Evolutionary conservation across 1,284 basidiomycete genomes (phyloP), one percentile per base, ranked within the genome.

Genomic region (Cryptococcus sp.): DNA sequence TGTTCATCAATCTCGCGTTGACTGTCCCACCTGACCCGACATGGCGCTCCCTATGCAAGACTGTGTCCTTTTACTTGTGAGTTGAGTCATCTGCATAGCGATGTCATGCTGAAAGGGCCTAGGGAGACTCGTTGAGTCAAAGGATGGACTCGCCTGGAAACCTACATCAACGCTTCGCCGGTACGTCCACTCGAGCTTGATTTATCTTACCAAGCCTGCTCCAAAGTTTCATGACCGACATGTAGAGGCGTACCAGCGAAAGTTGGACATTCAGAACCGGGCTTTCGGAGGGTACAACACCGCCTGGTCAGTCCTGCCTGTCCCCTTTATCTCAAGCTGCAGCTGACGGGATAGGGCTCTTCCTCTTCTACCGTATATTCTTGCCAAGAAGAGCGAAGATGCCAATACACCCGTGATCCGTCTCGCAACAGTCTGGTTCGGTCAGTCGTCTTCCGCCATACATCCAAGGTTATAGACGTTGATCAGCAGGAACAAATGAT

Each of bases 341-440:
- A 21, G 19, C 19, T 42, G 40, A 42, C 40, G 18, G 6, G 16
- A 4, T 18, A 63, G 59, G 26, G 40, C 43, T 16, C 22, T 41
- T 5, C 54, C 56, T 6, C 45, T 66, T 7, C 51, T 65, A 21
- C 53, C 56, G 35, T 44, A 61, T 18, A 54, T 66, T 35, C 65
- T 70, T 26, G 65, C 62, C 2, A 60, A 56, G 47, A 65, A 62
- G 45, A 60, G 35, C 12, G 45, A 62, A 31, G 37, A 51, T 31
- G 36, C 24, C 16, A 36, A 42, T 2, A 44, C 45, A 0, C 53
- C 59, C 0, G 43, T 43, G 5, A 53, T 69, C 5, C 53, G 66
- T 5, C 53, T 71, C 5, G 61, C 67, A 1, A 71, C 64, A 1
- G 56, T 69, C 32, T 66, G 63, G 65, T 59, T 66, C 28, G 66